These are phyloP conservation scores for Penicillium canariense DNA, from an alignment of 495 filamentous ascomycete species.

Conservation along the genomic window DNA sequence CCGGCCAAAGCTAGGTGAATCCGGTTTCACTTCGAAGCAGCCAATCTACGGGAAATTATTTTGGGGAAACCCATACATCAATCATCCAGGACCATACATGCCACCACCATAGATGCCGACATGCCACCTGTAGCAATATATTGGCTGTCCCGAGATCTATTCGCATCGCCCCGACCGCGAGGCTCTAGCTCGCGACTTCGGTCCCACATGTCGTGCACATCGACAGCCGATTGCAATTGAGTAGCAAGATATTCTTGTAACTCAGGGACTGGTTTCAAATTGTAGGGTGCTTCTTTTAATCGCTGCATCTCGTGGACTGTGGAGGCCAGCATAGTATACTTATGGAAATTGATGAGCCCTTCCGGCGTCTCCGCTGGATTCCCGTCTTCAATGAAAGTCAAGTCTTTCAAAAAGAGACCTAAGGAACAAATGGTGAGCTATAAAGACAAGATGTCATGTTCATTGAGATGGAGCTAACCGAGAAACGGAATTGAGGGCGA, in stretches of 20 bases:
- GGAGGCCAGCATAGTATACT: slow-evolving; percentile 88
- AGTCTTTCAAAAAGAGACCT: slow-evolving; percentile 91
- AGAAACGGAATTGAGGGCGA: slow-evolving; percentile 96
- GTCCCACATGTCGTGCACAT: slow-evolving; percentile 93
- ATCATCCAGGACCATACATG: slow-evolving; percentile 26
- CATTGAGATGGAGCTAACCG: slow-evolving; percentile 53
- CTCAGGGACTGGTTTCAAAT: slow-evolving; percentile 76
- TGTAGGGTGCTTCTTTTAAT: slow-evolving; percentile 86
- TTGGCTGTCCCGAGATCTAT: slow-evolving; percentile 43
- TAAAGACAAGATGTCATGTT: background rate
- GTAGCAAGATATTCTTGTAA: slow-evolving; percentile 87
- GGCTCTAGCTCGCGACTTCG: slow-evolving; percentile 83
- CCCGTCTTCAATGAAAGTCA: slow-evolving; percentile 95
- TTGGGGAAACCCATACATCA: background rate
- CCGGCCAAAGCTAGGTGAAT: too few relatives aligned
- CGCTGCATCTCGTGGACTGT: slow-evolving; percentile 90
- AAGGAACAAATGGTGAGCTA: slow-evolving; percentile 2
- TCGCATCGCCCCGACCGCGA: slow-evolving; percentile 82
- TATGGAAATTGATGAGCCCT: slow-evolving; percentile 89
- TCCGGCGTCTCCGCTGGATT: slow-evolving; percentile 88
- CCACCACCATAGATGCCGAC: slow-evolving; percentile 30
- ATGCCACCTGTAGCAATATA: slow-evolving; percentile 51
- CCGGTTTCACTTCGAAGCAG: too few relatives aligned
- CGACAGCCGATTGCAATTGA: slow-evolving; percentile 78
- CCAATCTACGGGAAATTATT: too few relatives aligned